Percentiles rank a stretch among this genome's conserved stretches.
These are phyloP conservation scores for Apiospora saccharicola DNA, from an alignment of 2,329 filamentous ascomycete species.

Conservation along the genomic window DNA sequence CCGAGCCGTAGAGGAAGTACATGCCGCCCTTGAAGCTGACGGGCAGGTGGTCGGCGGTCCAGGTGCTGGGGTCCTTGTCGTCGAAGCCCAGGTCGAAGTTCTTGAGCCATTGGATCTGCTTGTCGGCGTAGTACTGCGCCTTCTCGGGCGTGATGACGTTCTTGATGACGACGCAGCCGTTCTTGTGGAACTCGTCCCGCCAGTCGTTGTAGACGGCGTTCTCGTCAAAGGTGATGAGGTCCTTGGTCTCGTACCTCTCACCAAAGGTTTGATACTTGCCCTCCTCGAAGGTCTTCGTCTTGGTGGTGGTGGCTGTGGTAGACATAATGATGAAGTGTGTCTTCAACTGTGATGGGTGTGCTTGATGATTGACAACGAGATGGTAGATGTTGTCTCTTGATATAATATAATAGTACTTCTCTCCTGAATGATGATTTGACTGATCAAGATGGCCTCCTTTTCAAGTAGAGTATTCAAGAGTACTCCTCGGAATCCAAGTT, in stretches of 20 bases:
- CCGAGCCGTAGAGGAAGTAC: constrained; percentile 47
- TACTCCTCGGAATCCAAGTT: constrained; percentile 15
- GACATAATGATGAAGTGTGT: constrained; percentile 6
- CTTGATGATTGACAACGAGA: neutral
- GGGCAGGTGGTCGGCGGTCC: constrained; percentile 52
- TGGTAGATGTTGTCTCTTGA: neutral
- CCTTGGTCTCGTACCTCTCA: constrained; percentile 35
- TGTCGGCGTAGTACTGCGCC: constrained; percentile 48
- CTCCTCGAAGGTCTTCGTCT: constrained; percentile 25
- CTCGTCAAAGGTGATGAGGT: constrained; percentile 35
- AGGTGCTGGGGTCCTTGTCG: constrained; percentile 47
- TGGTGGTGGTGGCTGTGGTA: constrained; percentile 29
- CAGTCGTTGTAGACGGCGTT: constrained; percentile 47
- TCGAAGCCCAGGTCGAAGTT: constrained; percentile 51
- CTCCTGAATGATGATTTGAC: neutral
- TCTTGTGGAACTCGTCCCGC: constrained; percentile 51
- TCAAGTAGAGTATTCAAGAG: constrained; percentile 1
- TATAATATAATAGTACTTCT: neutral
- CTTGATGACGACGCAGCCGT: constrained; percentile 52
- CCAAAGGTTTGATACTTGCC: constrained; percentile 29
- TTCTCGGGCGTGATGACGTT: constrained; percentile 46
- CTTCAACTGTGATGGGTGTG: neutral
- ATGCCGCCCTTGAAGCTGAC: constrained; percentile 51
- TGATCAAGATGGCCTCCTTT: constrained; percentile 1
- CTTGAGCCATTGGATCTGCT: constrained; percentile 51